These are phyloP conservation scores for Xerocomus nothofagi DNA, from an alignment of 1,284 basidiomycete genomes.

Conservation along the genomic window DNA sequence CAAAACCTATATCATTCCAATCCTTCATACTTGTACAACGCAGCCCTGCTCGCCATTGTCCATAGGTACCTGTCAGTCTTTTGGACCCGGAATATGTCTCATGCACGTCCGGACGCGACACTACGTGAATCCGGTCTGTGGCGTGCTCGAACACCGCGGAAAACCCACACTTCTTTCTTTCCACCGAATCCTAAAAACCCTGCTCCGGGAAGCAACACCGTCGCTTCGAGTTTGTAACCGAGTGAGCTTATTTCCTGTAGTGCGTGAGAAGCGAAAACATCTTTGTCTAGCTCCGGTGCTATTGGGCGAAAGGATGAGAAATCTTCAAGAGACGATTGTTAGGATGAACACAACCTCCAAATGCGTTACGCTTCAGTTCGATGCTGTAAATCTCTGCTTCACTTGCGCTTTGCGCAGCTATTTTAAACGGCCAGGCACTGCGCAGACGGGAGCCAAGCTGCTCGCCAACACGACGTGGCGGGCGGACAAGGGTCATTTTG, in stretches of 20 bases:
- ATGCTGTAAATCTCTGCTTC: constrained; percentile 53
- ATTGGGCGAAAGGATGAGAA: constrained; percentile 13
- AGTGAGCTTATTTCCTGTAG: constrained; percentile 41
- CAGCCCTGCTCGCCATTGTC: neutral
- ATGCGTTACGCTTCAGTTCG: constrained; percentile 42
- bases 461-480: constrained; percentile 51
- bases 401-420: constrained; percentile 47
- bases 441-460: constrained; percentile 48
- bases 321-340: constrained; percentile 17
- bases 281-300: constrained; percentile 42
- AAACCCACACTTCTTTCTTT: constrained; percentile 52
- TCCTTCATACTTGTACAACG: constrained; percentile 17
- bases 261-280: constrained; percentile 43
- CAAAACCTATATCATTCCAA: constrained; percentile 1
- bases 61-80: neutral
- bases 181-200: constrained; percentile 42
- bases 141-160: constrained; percentile 35
- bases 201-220: constrained; percentile 43
- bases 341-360: constrained; percentile 39
- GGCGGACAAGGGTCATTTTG: constrained; percentile 57
- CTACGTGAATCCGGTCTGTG: constrained; percentile 34
- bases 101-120: constrained; percentile 26
- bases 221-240: constrained; percentile 49
- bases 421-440: constrained; percentile 48
- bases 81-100: neutral